A percentile compares a stretch with the other conserved stretches of the same genome.
These are phyloP conservation scores for Ogataea naganishii DNA, from an alignment of 805 yeast genomes.

Conservation along the genomic window DNA sequence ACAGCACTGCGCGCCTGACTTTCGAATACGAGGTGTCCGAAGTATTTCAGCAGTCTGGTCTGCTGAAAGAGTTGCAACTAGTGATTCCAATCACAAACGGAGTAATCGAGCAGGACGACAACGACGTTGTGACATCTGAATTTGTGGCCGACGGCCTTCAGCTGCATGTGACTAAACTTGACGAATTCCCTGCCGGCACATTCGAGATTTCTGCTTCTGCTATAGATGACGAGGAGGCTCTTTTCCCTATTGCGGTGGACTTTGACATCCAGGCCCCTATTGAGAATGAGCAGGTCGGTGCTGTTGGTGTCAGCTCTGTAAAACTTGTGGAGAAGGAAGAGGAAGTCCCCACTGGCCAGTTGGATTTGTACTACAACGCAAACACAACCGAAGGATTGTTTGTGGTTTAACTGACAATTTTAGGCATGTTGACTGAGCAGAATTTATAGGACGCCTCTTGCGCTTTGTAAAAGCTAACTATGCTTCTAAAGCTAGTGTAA, in stretches of 20 bases:
- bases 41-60: slow-evolving; percentile 27
- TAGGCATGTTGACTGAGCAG: too few species aligned
- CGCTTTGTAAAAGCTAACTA: too few species aligned
- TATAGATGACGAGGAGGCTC: slow-evolving; percentile 59
- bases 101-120: slow-evolving; percentile 42
- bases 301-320: slow-evolving; percentile 59
- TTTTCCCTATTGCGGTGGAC: slow-evolving; percentile 80
- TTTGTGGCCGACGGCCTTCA: slow-evolving; percentile 62
- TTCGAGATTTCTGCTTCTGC: slow-evolving; percentile 74
- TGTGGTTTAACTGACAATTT: slow-evolving; percentile 40
- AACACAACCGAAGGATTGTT: slow-evolving; percentile 51
- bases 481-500: too few species aligned
- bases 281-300: slow-evolving; percentile 36
- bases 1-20: slow-evolving; percentile 62
- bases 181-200: slow-evolving; percentile 48
- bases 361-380: slow-evolving; percentile 53
- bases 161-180: slow-evolving; percentile 51
- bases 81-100: slow-evolving; percentile 60
- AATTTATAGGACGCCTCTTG: too few species aligned
- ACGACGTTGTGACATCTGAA: slow-evolving; percentile 46
- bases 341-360: slow-evolving; percentile 64
- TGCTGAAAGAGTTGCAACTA: slow-evolving; percentile 44
- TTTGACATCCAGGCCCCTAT: slow-evolving; percentile 33
- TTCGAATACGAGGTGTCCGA: slow-evolving; percentile 76
- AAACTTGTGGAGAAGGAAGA: slow-evolving; percentile 38